These are phyloP conservation scores for Silene latifolia DNA, from an alignment of 148 eudicot genomes.

Conservation along the genomic window DNA sequence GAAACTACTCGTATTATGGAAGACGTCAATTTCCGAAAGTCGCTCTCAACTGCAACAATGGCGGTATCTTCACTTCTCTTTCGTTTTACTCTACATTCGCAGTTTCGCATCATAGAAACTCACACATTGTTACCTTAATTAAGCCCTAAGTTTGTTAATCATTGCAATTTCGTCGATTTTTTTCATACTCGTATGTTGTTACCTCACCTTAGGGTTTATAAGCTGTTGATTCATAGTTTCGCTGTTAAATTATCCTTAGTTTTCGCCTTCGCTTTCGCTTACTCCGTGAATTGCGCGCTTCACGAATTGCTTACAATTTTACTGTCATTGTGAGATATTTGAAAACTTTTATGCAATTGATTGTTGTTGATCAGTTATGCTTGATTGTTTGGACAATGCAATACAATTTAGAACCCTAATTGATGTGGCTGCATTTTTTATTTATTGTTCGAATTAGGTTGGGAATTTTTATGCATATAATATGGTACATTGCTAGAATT, in stretches of 20 bases:
- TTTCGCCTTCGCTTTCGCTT: not conserved
- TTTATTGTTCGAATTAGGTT: too few relatives aligned
- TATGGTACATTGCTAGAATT: too few relatives aligned
- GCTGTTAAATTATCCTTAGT: not conserved
- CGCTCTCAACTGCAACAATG: not conserved
- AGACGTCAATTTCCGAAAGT: not conserved
- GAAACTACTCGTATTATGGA: too few relatives aligned
- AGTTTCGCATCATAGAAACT: not conserved
- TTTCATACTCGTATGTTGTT: not conserved
- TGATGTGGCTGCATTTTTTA: not conserved
- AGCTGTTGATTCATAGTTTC: not conserved
- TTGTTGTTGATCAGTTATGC: not conserved
- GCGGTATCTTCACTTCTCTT: not conserved
- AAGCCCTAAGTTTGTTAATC: not conserved
- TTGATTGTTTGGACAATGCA: too few relatives aligned
- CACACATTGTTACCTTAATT: constrained; percentile 1
- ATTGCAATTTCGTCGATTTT: not conserved
- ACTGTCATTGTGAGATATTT: not conserved
- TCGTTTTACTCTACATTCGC: not conserved
- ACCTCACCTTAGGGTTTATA: not conserved
- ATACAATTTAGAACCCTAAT: not conserved
- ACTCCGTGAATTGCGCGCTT: not conserved
- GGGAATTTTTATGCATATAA: not conserved
- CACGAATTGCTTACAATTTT: not conserved
- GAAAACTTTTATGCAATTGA: not conserved